These are phyloP conservation scores for Hyphopichia fennica DNA, from an alignment of 1,139 yeast genomes.

Conservation along the genomic window DNA sequence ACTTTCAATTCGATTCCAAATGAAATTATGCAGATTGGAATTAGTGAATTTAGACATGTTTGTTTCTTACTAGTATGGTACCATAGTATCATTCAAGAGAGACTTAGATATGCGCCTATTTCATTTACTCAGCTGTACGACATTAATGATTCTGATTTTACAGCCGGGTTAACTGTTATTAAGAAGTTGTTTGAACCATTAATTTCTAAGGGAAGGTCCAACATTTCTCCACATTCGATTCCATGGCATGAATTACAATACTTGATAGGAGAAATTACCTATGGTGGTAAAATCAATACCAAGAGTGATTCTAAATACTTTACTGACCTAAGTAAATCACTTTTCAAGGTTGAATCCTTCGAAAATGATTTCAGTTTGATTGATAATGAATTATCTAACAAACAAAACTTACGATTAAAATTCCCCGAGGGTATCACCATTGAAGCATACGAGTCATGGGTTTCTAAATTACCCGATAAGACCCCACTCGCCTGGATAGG, in stretches of 20 bases:
- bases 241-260: conserved; percentile 60
- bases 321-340: conserved; percentile 17
- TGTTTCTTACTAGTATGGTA: conserved; percentile 66
- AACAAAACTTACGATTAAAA: conserved; percentile 19
- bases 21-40: conserved; percentile 19
- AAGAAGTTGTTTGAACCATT: conserved; percentile 35
- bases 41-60: conserved; percentile 49
- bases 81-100: conserved; percentile 62
- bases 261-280: conserved; percentile 55
- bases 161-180: conserved; percentile 48
- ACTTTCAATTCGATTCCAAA: conserved; percentile 31
- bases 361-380: conserved; percentile 32
- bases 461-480: conserved; percentile 51
- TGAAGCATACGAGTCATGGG: conserved; percentile 51
- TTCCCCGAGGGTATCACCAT: conserved; percentile 50
- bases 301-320: conserved; percentile 41
- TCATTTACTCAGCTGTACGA: conserved; percentile 67
- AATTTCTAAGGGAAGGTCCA: conserved; percentile 24
- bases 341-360: conserved; percentile 30
- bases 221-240: conserved; percentile 46
- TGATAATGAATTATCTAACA: conserved; percentile 20
- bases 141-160: conserved; percentile 72
- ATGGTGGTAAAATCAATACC: conserved; percentile 73
- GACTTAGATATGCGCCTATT: conserved; percentile 58
- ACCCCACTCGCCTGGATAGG: conserved; percentile 69